Conservation (phyloP, 805 yeast genomes). For the Metschnikowia borealis region DNA sequence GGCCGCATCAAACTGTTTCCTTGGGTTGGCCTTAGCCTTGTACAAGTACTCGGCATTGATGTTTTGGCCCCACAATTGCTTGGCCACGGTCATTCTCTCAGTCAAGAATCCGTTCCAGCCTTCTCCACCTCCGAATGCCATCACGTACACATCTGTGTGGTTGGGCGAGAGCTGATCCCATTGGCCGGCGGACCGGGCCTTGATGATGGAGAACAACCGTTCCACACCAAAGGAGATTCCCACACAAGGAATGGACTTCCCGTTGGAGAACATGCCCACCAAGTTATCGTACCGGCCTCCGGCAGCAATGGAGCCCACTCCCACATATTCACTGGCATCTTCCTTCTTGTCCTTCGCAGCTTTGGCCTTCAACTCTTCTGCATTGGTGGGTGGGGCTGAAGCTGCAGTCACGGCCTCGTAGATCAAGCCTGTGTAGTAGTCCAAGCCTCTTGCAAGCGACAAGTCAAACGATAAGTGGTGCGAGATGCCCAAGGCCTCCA, state of each 20-base stretch:
- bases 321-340: constrained; percentile 94
- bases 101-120: constrained; percentile 90
- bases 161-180: constrained; percentile 70
- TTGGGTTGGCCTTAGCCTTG: constrained; percentile 89
- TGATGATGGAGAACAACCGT: constrained; percentile 84
- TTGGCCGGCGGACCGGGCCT: constrained; percentile 60
- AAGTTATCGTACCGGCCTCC: constrained; percentile 98
- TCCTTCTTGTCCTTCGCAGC: constrained; percentile 48
- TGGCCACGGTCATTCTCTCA: constrained; percentile 87
- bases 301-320: constrained; percentile 97
- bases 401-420: constrained; percentile 95
- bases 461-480: constrained; percentile 76
- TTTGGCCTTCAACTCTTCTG: constrained; percentile 57
- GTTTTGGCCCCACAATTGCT: constrained; percentile 81
- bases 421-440: constrained; percentile 94
- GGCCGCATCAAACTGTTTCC: constrained; percentile 97
- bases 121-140: constrained; percentile 99
- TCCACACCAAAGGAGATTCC: constrained; percentile 98
- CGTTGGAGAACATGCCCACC: constrained; percentile 94
- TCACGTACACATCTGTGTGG: constrained; percentile 87
- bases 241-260: constrained; percentile 93
- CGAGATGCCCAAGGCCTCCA: constrained; percentile 77
- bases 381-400: constrained; percentile 91
- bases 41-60: constrained; percentile 88
- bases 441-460: constrained; percentile 95